phyloP scores from a whole-genome alignment of 768 basidiomycete genomes.

The Serendipita sp. region DNA sequence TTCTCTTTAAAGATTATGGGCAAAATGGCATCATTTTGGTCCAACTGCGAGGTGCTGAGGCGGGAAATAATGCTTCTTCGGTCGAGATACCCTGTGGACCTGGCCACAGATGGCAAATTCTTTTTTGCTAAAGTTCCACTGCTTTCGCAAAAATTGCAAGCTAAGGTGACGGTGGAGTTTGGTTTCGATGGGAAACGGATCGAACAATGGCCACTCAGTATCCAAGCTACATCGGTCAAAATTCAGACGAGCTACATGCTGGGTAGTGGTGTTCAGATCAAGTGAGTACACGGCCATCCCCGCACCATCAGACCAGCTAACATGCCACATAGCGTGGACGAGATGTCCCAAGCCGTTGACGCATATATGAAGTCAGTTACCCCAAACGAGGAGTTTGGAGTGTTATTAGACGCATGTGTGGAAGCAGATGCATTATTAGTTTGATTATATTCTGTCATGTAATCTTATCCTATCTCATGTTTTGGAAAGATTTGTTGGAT shows the following conservation, averaged over 20 bases:
- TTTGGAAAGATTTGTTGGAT: too few relatives aligned
- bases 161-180: neutral
- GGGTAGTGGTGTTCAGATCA: neutral
- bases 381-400: neutral
- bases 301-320: neutral
- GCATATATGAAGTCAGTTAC: neutral
- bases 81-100: neutral
- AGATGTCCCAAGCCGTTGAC: neutral
- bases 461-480: neutral
- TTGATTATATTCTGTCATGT: neutral
- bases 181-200: neutral
- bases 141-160: neutral
- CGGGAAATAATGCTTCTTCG: neutral
- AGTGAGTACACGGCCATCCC: neutral
- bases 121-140: neutral
- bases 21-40: neutral
- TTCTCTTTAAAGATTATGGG: neutral
- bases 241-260: neutral
- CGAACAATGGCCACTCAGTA: neutral
- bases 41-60: neutral
- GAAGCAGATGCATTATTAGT: neutral
- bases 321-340: neutral
- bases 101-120: neutral
- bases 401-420: slow-evolving; percentile 1
- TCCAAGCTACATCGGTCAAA: neutral